These are phyloP conservation scores for Phaeophleospora eucalypticola DNA, from an alignment of 2,329 filamentous ascomycete genomes.

Conservation along the genomic window DNA sequence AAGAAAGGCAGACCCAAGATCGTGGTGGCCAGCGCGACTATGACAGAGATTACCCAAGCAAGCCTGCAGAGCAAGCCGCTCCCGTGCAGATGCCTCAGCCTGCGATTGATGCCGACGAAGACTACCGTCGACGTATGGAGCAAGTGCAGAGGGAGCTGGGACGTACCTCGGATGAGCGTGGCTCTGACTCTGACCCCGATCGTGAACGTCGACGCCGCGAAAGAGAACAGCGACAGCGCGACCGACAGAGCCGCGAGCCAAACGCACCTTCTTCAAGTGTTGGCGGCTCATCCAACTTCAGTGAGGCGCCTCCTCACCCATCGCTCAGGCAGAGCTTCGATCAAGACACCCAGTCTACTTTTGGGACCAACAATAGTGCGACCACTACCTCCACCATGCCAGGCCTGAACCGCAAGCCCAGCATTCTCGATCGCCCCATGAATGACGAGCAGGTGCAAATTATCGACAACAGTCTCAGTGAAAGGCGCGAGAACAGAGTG, in stretches of 20 bases:
- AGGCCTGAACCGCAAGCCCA: conserved; percentile 26
- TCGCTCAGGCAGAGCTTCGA: conserved; percentile 23
- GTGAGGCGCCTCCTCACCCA: conserved; percentile 15
- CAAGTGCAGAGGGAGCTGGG: conserved; percentile 45
- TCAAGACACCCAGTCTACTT: conserved; percentile 15
- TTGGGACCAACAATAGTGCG: conserved; percentile 7
- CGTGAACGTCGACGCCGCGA: conserved; percentile 31
- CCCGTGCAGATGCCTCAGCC: conserved; percentile 20
- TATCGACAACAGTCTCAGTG: conserved; percentile 33
- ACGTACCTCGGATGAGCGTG: conserved; percentile 24
- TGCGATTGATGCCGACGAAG: conserved; percentile 46
- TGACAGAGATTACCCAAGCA: conserved; percentile 18
- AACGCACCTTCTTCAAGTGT: conserved; percentile 12
- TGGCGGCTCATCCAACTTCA: conserved; percentile 9
- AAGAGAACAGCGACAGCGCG: conserved; percentile 30
- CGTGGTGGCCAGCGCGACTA: conserved; percentile 14
- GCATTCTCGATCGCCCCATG: conserved; percentile 32
- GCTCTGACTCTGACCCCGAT: conserved; percentile 29
- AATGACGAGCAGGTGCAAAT: conserved; percentile 28
- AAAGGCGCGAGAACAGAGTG: conserved; percentile 38
- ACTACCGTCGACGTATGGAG: conserved; percentile 48
- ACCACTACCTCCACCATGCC: conserved; percentile 10
- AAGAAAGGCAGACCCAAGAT: conserved; percentile 8
- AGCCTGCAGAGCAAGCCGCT: conserved; percentile 3
- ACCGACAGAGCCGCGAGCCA: conserved; percentile 21